Base-by-base conservation (phyloP, 257 asterid species). In the Nicotiana noctiflora region DNA sequence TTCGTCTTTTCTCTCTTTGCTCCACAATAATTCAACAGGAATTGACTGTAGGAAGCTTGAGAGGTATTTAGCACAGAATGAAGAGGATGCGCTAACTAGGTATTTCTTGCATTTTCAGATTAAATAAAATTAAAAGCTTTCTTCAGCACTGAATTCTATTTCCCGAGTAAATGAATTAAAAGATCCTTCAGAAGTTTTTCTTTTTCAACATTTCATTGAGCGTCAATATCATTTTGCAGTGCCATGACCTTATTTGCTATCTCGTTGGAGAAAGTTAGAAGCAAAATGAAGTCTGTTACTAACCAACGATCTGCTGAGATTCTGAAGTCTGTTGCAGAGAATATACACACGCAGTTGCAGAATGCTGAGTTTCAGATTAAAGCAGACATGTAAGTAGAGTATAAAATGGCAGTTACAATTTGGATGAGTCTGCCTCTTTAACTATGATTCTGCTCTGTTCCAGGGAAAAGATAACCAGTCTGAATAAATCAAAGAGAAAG, bases 281-380 rank as follows among this genome's bases (percentile, higher is more conserved):
- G 90, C 87, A 93, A 89, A 85, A 77, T 93, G 87, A 91, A 90
- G 89, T 88, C 97, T 21, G 51, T 86, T 63, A 86, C 91, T 79
- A 87, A 75, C 86, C 86, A 84, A 87, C 90, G 86, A 87, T 89
- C 93, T 75, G 90, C 94, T 82, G 95, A 92, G 86, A 93, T 95
- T 85, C 82, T 95, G 89, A 84, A 82, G 81, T 89, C 91, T 84
- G 89, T 90, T 79, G 90, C 91, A 56, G 94, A 91, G 87, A 91
- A 84, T 67, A 90, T 92, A 87, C 87, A 88, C 77, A 84, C 81
- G 81, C 91, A 84, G 55, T 80, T 93, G 84, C 89, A 88, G 84
- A 87, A 82, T 81, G 92, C 94, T 77, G 97, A 95, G 87, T 89
- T 92, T 87, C 94, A 83, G 86, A 91, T 91, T 81, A 90, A 88